Evolutionary conservation across 2,329 filamentous ascomycete species (phyloP), one percentile per base, ranked within the genome.

Genomic region (Talaromyces sp.): DNA sequence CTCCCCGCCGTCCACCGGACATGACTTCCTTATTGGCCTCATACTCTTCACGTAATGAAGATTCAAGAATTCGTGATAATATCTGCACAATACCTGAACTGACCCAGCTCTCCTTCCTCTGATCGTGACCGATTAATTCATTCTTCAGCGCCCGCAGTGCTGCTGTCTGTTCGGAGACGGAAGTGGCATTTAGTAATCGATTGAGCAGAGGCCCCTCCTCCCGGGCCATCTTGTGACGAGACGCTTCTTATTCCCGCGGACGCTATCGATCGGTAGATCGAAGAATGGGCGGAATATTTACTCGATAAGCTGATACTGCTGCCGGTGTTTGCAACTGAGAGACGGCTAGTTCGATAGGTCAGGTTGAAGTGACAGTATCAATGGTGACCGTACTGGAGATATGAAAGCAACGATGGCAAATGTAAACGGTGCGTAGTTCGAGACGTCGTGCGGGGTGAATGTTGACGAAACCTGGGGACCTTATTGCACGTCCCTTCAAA

Each of bases 101-200:
- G 47, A 97, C 84, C 82, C 89, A 93, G 64, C 87, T 79, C 78
- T 94, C 90, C 79, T 99, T 99, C 76, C 89, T 89, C 76, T 94
- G 89, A 39, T 90, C 85, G 77, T 98, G 92, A 27, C 95, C 95
- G 67, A 97, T 88, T 57, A 96, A 85, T 68, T 95, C 90, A 77
- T 97, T 95, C 81, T 97, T 98, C 35, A 99, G 81, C 49, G 84
- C 82, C 69, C 89, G 87, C 52, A 97, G 83, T 59, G 88, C 86
- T 31, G 83, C 80, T 47, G 86, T 72, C 67, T 78, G 79, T 56
- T 73, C 73, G 47, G 73, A 74, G 63, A 74, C 68, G 66, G 76
- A 80, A 57, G 77, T 78, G 67, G 88, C 84, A 70, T 80, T 84
- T 68, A 82, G 82, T 64, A 90, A 80, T 73, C 87, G 84, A 64